Conservation (phyloP, 176 grass and related monocot species). For the Zizania latifolia region DNA sequence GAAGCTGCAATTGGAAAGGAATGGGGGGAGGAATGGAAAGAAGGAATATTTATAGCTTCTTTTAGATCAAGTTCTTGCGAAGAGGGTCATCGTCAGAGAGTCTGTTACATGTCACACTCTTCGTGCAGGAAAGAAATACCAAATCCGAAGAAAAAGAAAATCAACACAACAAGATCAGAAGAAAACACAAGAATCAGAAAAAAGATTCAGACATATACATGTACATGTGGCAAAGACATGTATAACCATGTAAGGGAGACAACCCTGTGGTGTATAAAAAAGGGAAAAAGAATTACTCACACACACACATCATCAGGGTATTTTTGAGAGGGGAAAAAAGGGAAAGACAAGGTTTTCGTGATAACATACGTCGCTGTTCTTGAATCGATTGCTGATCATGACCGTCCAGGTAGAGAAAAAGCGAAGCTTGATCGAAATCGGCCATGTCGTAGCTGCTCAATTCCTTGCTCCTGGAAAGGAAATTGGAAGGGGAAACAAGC, state of each 20-base stretch:
- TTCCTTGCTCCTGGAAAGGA: slow-evolving; percentile 53
- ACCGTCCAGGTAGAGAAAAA: slow-evolving; percentile 61
- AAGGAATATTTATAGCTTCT: slow-evolving; percentile 54
- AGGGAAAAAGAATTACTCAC: not conserved
- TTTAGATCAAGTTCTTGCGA: slow-evolving; percentile 42
- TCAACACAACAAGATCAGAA: not conserved
- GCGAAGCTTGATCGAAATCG: slow-evolving; percentile 53
- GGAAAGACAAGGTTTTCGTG: not conserved
- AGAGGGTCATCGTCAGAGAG: slow-evolving; percentile 27
- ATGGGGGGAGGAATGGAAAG: slow-evolving; percentile 37
- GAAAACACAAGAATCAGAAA: not conserved
- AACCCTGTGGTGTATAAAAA: not conserved
- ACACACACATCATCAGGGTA: not conserved
- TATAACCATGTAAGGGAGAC: not conserved
- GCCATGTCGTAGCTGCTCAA: slow-evolving; percentile 54
- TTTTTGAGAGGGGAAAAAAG: not conserved
- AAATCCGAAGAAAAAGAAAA: slow-evolving; percentile 19
- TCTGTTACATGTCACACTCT: slow-evolving; percentile 48
- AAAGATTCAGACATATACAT: not conserved
- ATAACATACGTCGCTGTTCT: slow-evolving; percentile 55
- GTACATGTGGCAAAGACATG: not conserved
- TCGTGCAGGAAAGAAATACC: slow-evolving; percentile 16
- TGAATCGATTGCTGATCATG: slow-evolving; percentile 51
- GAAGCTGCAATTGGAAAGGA: slow-evolving; percentile 40
- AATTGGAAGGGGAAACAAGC: slow-evolving; percentile 24